Evolutionary conservation across 2,329 filamentous ascomycete species (phyloP), one percentile per base, ranked within the genome.

Genomic region (Ophiostoma pallidulum): DNA sequence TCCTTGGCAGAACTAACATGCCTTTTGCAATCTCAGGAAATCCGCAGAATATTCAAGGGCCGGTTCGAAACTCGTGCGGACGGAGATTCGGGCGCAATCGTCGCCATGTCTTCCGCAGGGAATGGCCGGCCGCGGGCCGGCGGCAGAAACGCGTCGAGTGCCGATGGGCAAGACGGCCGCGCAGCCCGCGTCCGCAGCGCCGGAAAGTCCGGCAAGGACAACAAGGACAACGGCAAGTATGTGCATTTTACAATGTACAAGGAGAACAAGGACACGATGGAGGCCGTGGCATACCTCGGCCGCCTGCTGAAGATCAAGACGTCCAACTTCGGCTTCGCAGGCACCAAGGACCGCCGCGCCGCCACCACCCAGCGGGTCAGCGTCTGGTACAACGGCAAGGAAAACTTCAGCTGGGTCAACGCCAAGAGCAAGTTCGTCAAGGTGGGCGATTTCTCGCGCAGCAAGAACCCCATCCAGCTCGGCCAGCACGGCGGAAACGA

Each of bases 251-350:
- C 86, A 0, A 72, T 96, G 44, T 94, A 91, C 76, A 96, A 96
- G 67, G 90, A 95, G 67, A 96, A 96, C 67, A 90, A 91, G 61
- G 90, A 96, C 61, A 96, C 90, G 1, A 94, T 95, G 86, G 90
- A 96, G 57, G 83, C 87, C 0, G 73, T 94, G 45, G 82, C 79
- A 45, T 86, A 84, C 58, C 75, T 96, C 35, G 78, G 82, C 1
- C 83, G 83, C 37, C 75, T 84, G 54, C 67, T 94, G 53, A 85
- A 83, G 60, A 71, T 86, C 54, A 89, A 86, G 61, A 73, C 77
- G 22, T 85, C 90, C 56, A 74, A 79, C 49, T 91, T 95, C 57
- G 71, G 70, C 39, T 78, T 77, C 46, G 88, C 90, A 4, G 90
- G 90, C 8, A 96, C 89, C 50, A 96, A 96, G 65, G 90, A 96